These are phyloP conservation scores for Camptophora hylomeconis DNA, from an alignment of 2,329 filamentous ascomycete species.

Conservation along the genomic window DNA sequence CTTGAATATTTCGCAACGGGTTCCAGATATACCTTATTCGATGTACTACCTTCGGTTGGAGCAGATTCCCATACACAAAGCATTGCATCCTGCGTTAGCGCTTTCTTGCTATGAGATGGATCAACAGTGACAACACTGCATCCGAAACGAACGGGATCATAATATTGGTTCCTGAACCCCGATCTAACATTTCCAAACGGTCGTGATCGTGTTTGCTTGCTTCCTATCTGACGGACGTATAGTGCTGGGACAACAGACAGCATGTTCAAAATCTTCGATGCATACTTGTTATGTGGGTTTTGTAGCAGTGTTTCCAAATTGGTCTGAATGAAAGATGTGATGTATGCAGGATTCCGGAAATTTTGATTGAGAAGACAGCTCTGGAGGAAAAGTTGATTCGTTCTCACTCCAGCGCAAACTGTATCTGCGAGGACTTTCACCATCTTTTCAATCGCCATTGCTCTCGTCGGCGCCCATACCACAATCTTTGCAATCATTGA, in stretches of 20 bases:
- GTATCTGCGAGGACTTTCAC: conserved; percentile 22
- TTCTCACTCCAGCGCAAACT: conserved; percentile 56
- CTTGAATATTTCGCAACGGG: too few relatives aligned
- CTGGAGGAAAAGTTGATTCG: conserved; percentile 22
- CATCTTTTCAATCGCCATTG: conserved; percentile 26
- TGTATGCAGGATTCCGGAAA: conserved; percentile 35
- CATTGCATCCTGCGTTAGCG: too few relatives aligned
- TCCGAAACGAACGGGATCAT: conserved; percentile 26
- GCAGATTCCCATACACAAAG: too few relatives aligned
- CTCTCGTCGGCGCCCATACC: conserved; percentile 28
- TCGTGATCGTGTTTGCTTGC: not conserved
- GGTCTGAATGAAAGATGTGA: conserved; percentile 21
- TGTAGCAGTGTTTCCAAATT: conserved; percentile 19
- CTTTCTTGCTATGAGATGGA: too few relatives aligned
- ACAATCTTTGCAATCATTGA: conserved; percentile 36
- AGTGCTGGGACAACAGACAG: conserved; percentile 14
- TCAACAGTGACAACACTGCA: too few relatives aligned
- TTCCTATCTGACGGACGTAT: conserved; percentile 7
- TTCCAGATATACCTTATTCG: too few relatives aligned
- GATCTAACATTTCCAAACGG: conserved; percentile 17
- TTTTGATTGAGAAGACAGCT: conserved; percentile 15
- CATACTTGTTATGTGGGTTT: conserved; percentile 9
- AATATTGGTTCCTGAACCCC: conserved; percentile 23
- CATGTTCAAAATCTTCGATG: conserved; percentile 6
- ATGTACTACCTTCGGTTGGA: too few relatives aligned